phyloP scores from a whole-genome alignment of 345 rosid species.

The Diplotaxis tenuifolia region DNA sequence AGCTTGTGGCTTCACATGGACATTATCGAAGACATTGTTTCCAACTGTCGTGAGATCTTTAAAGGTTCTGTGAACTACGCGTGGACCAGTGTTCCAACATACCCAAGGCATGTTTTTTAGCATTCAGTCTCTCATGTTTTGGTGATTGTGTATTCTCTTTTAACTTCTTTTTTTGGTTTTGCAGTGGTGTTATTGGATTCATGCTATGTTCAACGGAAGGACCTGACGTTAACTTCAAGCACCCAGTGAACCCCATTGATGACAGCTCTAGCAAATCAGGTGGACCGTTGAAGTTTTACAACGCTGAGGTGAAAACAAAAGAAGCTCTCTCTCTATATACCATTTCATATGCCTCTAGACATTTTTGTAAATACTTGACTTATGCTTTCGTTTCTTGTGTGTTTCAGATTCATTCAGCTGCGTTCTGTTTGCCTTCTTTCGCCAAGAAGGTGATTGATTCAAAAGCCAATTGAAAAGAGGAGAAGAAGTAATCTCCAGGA shows the following conservation, averaged over 20 bases:
- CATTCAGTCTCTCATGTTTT: neutral
- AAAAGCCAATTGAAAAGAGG: conserved; percentile 26
- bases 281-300: conserved; percentile 53
- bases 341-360: neutral
- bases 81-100: conserved; percentile 66
- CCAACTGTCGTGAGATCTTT: conserved; percentile 53
- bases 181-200: conserved; percentile 73
- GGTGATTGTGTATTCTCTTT: neutral
- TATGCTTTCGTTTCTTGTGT: neutral
- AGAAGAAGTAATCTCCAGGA: neutral
- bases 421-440: conserved; percentile 62
- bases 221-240: conserved; percentile 55
- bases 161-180: neutral
- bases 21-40: conserved; percentile 60
- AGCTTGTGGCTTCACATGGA: conserved; percentile 59
- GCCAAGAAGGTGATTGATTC: conserved; percentile 44
- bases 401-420: conserved; percentile 56
- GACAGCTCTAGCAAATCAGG: conserved; percentile 42
- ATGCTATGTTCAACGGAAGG: conserved; percentile 78
- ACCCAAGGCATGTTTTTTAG: conserved; percentile 48
- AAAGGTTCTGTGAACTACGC: conserved; percentile 69
- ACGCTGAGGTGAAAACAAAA: conserved; percentile 47
- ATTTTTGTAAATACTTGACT: neutral
- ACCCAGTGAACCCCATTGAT: conserved; percentile 46
- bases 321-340: neutral